Percentiles rank a stretch among this genome's conserved stretches.
Conservation (phyloP, 305 asterid genomes). For the Solanum hybrid region DNA sequence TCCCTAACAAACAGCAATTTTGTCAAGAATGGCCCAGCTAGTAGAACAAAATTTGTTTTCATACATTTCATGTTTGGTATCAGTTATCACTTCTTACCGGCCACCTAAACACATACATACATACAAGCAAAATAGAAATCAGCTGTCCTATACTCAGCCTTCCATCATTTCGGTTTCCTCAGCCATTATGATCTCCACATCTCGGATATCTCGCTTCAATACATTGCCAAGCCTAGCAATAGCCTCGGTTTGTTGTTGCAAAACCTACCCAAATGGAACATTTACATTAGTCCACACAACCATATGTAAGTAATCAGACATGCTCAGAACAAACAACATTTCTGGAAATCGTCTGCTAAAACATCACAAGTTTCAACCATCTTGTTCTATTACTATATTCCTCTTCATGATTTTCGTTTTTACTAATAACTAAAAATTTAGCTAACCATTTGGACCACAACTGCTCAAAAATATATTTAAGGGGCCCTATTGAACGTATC, state of each 20-base stretch:
- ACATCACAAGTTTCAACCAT: background rate
- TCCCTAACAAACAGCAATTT: background rate
- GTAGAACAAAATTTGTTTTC: background rate
- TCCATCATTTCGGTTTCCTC: constrained; percentile 58
- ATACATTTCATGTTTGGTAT: background rate
- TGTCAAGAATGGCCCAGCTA: background rate
- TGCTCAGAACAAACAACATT: background rate
- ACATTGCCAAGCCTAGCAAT: constrained; percentile 79
- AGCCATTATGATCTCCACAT: constrained; percentile 87
- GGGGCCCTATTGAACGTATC: background rate
- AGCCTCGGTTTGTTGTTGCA: constrained; percentile 90
- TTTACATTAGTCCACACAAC: background rate
- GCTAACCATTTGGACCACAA: background rate
- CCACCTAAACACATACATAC: background rate
- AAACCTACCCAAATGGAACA: constrained; percentile 37
- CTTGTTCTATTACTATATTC: background rate
- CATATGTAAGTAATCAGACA: background rate
- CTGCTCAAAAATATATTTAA: background rate
- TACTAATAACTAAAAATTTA: background rate
- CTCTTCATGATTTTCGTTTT: background rate
- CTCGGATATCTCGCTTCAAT: constrained; percentile 76
- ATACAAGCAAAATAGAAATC: background rate
- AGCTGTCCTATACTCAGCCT: constrained; percentile 2
- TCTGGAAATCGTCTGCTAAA: background rate
- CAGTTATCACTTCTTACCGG: background rate